phyloP scores from a whole-genome alignment of 768 basidiomycete genomes.

The Lentinula lateritia region DNA sequence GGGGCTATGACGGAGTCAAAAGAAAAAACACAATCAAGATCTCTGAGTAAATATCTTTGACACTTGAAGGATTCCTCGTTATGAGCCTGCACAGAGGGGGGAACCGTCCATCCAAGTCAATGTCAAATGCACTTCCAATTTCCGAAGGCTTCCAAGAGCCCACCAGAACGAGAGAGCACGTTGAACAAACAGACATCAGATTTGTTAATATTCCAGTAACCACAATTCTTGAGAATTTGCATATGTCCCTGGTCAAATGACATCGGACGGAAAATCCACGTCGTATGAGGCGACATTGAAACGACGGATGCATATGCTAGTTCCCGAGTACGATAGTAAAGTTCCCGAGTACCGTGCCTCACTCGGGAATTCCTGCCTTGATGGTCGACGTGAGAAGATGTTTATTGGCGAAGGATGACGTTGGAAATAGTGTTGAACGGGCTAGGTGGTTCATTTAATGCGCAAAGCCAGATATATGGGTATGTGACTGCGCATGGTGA shows the following conservation, averaged over 20 bases:
- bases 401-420: background rate
- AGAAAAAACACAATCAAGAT: too few relatives aligned
- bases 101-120: too few relatives aligned
- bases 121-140: too few relatives aligned
- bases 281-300: background rate
- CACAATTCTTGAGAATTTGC: background rate
- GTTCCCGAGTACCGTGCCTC: background rate
- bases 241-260: background rate
- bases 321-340: background rate
- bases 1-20: background rate
- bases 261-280: background rate
- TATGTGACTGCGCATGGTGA: background rate
- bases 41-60: too few relatives aligned
- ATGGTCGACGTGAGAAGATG: background rate
- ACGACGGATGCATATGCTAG: background rate
- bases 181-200: too few relatives aligned
- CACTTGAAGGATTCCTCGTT: too few relatives aligned
- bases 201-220: background rate
- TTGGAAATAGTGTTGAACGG: background rate
- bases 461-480: background rate
- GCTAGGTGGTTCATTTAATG: too few relatives aligned
- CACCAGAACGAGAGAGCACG: too few relatives aligned
- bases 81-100: too few relatives aligned
- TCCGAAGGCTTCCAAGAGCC: too few relatives aligned
- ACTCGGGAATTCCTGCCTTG: background rate